Evolutionary conservation across 164 flowering plant species (phyloP), one percentile per base, ranked within the genome.

Genomic region (Brasenia schreberi): DNA sequence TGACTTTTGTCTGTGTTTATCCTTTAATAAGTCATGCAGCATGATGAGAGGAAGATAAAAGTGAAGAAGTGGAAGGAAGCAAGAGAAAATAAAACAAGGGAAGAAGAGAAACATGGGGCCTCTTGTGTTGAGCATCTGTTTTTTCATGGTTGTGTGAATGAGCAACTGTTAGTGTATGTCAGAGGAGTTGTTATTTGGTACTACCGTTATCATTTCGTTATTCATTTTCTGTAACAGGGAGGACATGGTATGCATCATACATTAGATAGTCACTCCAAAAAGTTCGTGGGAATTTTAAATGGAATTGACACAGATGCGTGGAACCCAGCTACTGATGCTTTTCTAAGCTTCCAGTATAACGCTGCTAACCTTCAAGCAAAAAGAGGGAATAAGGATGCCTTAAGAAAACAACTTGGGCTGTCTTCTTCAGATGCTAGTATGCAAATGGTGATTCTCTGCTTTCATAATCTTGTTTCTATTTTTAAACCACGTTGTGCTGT

Each of bases 261-360:
- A 39, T 76, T 94, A 64, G 82, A 85, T 69, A 71, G 83, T 65
- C 87, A 91, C 74, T 80, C 97, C 7, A 90, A 78, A 75, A 94
- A 94, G 75, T 94, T 94, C 71, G 69, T 83, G 59, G 99, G 99
- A 66, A 81, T 94, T 73, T 85, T 91, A 9, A 94, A 94, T 83
- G 99, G 99, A 62, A 91, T 94, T 66, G 99, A 94, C 72, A 77
- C 88, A 53, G 97, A 88, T 78, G 73, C 83, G 67, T 94, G 99
- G 99, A 85, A 94, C 73, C 99, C 99, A 68, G 82, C 88, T 5
- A 78, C 87, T 56, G 97, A 91, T 80, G 43, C 74, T 63, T 80
- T 77, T 75, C 84, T 91, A 39, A 77, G 81, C 76, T 84, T 84
- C 43, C 99, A 91, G 74, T 94, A 84, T 71, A 85, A 11, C 78